Evolutionary conservation across 352 stramenopile genomes (phyloP), one percentile per base, ranked within the genome.

Genomic region (Phytophthora hybrid): DNA sequence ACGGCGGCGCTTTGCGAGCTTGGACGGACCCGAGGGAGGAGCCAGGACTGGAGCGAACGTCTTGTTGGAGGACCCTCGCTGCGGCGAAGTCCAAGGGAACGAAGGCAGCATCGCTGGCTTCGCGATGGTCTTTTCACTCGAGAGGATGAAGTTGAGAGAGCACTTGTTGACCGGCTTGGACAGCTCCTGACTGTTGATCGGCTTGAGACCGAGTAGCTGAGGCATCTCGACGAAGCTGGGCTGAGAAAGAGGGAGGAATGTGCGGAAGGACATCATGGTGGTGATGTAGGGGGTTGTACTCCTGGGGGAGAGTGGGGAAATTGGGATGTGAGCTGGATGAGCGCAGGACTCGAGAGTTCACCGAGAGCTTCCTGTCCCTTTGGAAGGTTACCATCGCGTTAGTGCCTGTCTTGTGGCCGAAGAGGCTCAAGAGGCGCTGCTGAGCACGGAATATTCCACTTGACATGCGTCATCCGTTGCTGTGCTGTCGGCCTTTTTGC

Each of bases 141-240:
- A 74, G 57, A 88, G 79, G 63, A 88, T 88, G 57, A 88, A 88
- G 52, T 83, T 59, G 29, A 88, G 69, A n/a, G 81, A 86, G 73
- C 77, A 80, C 69, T 88, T 88, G 71, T 86, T 80, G 54, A 78
- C 55, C 23, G 71, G 72, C 44, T 79, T 82, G 23, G 58, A 46
- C 7, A 72, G 63, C 32, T 69, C 19, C 16, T 34, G 59, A 13
- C 9, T 26, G 23, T 19, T 57, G 23, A 34, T 67, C 31, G 66
- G 63, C 32, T 77, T 77, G 60, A 82, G 55, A 11, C 71, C 76
- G 29, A 82, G 76, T 5, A 82, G 56, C 49, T 82, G 76, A 0
- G 76, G 76, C 76, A 82, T 79, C 37, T 82, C 76, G 52, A 82
- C 55, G 57, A 79, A 82, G 63, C 67, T 79, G 21, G 67, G 72